phyloP scores from a whole-genome alignment of 75 land plant genomes.

The Cunninghamia lanceolata region DNA sequence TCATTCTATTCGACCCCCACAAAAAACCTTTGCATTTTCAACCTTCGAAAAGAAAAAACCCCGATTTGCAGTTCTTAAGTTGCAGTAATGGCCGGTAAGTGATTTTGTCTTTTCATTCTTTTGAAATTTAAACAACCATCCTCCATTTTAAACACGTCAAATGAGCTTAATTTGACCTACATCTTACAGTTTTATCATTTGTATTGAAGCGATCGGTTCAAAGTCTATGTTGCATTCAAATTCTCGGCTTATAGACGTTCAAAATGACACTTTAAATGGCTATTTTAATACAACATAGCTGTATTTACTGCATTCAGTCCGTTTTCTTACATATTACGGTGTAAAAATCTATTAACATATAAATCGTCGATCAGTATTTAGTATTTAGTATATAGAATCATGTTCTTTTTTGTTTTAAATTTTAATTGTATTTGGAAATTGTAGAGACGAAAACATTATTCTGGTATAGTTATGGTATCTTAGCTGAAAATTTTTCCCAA shows the following conservation, averaged over 20 bases:
- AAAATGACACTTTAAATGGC: neutral
- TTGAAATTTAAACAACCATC: neutral
- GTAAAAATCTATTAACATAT: neutral
- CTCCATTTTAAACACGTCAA: neutral
- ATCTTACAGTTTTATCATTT: neutral
- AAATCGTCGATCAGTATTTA: neutral
- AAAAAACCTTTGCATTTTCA: neutral
- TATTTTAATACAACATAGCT: neutral
- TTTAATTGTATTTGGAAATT: neutral
- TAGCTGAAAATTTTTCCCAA: neutral
- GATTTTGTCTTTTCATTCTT: neutral
- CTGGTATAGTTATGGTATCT: neutral
- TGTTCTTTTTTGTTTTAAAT: no score
- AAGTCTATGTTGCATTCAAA: neutral
- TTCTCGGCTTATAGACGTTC: neutral
- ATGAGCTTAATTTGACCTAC: neutral
- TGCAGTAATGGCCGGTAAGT: slow-evolving; percentile 8
- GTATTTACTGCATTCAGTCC: neutral
- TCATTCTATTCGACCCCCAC: neutral
- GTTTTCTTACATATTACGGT: neutral
- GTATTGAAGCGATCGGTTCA: neutral
- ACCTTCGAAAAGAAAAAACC: neutral
- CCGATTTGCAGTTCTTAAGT: neutral
- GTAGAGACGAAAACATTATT: neutral
- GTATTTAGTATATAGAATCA: neutral